phyloP scores from a whole-genome alignment of 2,329 filamentous ascomycete species.

The Graphilbum ipis-grandicollis region DNA sequence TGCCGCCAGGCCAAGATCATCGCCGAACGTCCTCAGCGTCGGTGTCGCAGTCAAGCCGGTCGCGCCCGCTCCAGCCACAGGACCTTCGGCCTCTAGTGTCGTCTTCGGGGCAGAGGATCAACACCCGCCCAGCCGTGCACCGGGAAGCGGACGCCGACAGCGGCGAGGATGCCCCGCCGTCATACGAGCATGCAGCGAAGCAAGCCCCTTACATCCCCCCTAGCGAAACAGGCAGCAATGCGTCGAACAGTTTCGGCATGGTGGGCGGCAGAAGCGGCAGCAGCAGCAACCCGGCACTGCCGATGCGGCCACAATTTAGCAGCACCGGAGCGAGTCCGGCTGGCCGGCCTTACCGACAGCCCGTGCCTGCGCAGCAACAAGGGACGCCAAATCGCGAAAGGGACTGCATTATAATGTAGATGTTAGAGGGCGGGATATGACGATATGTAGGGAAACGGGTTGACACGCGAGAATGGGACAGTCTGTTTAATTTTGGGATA shows the following conservation, averaged over 20 bases:
- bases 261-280: too few species aligned
- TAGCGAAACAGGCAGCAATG: background rate
- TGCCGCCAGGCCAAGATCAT: background rate
- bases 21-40: background rate
- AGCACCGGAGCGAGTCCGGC: background rate
- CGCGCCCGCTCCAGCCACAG: background rate
- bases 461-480: too few species aligned
- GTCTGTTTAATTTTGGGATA: too few species aligned
- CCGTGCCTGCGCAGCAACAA: background rate
- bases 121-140: constrained; percentile 13
- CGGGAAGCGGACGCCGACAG: constrained; percentile 20
- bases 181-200: constrained; percentile 39
- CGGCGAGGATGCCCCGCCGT: constrained; percentile 31
- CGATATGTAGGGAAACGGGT: too few species aligned
- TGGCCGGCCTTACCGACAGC: background rate
- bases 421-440: background rate
- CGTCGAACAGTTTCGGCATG: too few species aligned
- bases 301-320: background rate
- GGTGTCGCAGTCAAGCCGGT: constrained; percentile 3
- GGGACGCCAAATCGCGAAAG: background rate
- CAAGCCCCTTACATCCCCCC: constrained; percentile 34
- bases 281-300: background rate
- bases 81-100: background rate
- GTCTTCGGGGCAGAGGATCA: background rate
- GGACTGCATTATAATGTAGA: background rate